Conservation (phyloP, 345 rosid species). For the Lagerstroemia speciosa region DNA sequence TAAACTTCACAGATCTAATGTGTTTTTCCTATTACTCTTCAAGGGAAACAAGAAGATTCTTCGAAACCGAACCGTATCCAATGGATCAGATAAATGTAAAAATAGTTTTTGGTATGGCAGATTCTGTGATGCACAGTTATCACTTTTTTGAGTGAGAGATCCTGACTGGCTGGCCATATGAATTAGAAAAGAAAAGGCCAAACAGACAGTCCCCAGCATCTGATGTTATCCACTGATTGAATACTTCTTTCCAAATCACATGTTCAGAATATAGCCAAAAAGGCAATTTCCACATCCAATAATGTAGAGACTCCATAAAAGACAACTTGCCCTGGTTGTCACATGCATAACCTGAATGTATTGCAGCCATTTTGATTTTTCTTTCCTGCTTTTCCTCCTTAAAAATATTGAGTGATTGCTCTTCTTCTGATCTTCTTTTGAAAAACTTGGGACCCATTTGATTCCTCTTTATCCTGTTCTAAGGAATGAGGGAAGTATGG, state of each 20-base stretch:
- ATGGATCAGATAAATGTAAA: neutral
- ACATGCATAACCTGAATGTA: constrained; percentile 19
- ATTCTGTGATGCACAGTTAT: no score
- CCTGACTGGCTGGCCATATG: neutral
- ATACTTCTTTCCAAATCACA: constrained; percentile 6
- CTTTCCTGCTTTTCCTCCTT: neutral
- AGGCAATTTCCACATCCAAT: constrained; percentile 12
- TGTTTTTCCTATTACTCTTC: no score
- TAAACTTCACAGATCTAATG: no score
- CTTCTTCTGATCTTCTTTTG: neutral
- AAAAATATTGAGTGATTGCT: neutral
- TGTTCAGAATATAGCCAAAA: constrained; percentile 6
- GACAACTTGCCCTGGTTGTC: constrained; percentile 22
- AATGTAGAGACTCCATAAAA: constrained; percentile 11
- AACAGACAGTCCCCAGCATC: constrained; percentile 10
- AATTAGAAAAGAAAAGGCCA: constrained; percentile 9
- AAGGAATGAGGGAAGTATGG: no score
- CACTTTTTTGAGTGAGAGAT: no score
- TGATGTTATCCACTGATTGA: neutral
- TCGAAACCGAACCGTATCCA: neutral
- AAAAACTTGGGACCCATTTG: neutral
- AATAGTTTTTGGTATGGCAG: neutral
- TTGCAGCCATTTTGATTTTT: neutral
- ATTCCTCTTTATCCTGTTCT: no score
- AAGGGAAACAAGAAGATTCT: neutral